A percentile compares a stretch with the other conserved stretches of the same genome.
phyloP scores from a whole-genome alignment of 768 basidiomycete genomes.

The Macrolepiota dolichaula region DNA sequence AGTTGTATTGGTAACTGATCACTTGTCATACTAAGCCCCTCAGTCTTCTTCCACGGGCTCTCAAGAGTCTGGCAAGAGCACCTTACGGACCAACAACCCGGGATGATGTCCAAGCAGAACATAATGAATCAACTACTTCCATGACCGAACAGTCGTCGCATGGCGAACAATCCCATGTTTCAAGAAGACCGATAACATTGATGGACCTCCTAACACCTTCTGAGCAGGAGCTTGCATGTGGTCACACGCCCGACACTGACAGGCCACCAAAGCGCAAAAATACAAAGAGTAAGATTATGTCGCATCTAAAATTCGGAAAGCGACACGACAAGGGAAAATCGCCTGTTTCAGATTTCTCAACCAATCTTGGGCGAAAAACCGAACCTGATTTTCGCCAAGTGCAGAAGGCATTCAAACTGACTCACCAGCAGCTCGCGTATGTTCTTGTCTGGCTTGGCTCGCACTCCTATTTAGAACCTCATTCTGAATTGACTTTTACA shows the following conservation, averaged over 20 bases:
- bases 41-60: conserved; percentile 6
- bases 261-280: not conserved
- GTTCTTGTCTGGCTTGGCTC: not conserved
- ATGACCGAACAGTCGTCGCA: not conserved
- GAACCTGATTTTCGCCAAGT: conserved; percentile 1
- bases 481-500: not conserved
- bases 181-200: not conserved
- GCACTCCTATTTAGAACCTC: not conserved
- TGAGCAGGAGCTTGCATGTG: not conserved
- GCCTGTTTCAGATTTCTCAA: not conserved
- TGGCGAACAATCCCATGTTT: not conserved
- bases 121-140: not conserved
- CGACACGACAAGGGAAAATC: not conserved
- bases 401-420: conserved; percentile 4
- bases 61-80: conserved; percentile 6
- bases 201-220: conserved; percentile 6
- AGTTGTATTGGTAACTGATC: conserved; percentile 11
- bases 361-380: not conserved
- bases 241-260: not conserved
- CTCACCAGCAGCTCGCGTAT: conserved; percentile 4
- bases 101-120: not conserved
- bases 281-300: not conserved
- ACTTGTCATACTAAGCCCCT: not conserved
- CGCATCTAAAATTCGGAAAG: not conserved
- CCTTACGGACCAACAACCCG: not conserved